Base-by-base conservation (phyloP, 371 early-diverging fungal genomes). In the Circinella umbellata region DNA sequence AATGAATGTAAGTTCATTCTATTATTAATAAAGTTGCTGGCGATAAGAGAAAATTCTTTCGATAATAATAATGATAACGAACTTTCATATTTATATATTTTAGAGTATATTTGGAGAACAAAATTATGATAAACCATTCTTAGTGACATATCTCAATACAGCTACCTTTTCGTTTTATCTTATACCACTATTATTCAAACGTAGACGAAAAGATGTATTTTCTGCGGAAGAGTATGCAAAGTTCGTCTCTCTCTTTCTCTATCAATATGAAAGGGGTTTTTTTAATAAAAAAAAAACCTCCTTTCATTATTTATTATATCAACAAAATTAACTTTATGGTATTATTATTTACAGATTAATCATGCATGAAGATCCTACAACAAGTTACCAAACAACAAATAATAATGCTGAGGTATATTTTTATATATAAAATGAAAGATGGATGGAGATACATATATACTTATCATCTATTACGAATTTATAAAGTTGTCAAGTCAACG, bases 81-180 rank as follows among this genome's bases (percentile, higher is more conserved):
- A 39, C 15, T 9, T 39, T 36, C 15, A 15, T 53, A 8, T 18
- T 18, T 53, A 18, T 13, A 13, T 13, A 15, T 53, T 48, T 48
- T 36, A 90, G 91, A 90, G 84, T 76, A 84, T 92, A 35, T 92
- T 92, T 82, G 88, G 87, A 27, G 89, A 88, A 61, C 81, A 84
- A 57, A 73, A 86, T 53, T 94, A 87, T 77, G 88, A 91, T 80
- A 90, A 89, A 61, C 94, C 95, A 0, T 93, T 93, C 73, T 82
- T 93, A 42, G 76, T 94, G 55, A 94, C 94, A 10, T 94, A 93
- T 78, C 62, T 93, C 63, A 93, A 92, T 75, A 93, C 93, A 4
- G 88, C 89, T 10, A 85, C 92, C 0, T 93, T 93, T 75, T 89
- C 93, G n/a, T 72, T 93, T 36, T 93, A 94, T 65, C 81, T 94